Conservation (phyloP, 2,329 filamentous ascomycete genomes). For the Ceratocystis eucalypticola region DNA sequence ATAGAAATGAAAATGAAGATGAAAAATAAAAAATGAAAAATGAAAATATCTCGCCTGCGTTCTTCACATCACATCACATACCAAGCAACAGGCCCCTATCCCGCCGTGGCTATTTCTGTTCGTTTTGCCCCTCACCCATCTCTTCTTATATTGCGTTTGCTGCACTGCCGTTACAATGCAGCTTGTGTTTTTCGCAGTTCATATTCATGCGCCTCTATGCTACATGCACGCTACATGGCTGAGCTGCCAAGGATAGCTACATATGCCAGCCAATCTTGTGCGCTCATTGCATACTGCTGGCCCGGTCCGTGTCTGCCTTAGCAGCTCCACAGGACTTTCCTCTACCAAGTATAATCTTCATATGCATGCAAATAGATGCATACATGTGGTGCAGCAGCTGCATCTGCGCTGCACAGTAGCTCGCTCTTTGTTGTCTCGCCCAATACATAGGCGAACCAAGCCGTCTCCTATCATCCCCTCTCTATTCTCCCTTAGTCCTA, state of each 20-base stretch:
- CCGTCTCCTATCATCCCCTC: background rate
- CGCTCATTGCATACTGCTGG: too few relatives aligned
- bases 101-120: background rate
- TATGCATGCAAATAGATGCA: background rate
- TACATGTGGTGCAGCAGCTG: background rate
- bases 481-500: background rate
- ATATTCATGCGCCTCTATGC: background rate
- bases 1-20: too few relatives aligned
- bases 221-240: background rate
- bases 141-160: background rate
- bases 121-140: background rate
- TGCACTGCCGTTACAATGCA: background rate
- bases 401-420: background rate
- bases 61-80: background rate
- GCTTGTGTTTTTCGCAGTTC: background rate
- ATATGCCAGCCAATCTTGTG: background rate
- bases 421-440: background rate
- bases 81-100: background rate
- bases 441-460: background rate
- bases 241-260: conserved; percentile 1
- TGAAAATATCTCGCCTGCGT: background rate
- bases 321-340: too few relatives aligned
- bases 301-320: too few relatives aligned
- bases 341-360: background rate
- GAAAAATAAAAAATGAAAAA: too few relatives aligned